Conservation (phyloP, 352 stramenopile genomes). For the Pythium phragmiticola region DNA sequence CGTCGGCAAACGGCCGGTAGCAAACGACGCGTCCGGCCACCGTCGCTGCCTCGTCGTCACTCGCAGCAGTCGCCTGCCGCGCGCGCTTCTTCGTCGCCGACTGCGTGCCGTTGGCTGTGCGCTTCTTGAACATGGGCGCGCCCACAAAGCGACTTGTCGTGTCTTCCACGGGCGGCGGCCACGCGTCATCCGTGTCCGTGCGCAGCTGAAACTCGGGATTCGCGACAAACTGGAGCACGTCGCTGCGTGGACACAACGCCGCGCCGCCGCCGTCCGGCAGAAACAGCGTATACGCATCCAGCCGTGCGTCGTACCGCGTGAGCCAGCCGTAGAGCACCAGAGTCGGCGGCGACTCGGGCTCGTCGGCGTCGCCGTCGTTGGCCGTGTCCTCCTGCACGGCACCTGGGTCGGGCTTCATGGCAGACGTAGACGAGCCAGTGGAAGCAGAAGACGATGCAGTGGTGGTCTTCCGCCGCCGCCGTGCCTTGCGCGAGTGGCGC, state of each 20-base stretch:
- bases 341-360: slow-evolving; percentile 10
- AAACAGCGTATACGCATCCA: slow-evolving; percentile 73
- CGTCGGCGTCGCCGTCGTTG: not conserved
- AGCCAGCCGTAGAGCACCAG: slow-evolving; percentile 55
- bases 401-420: slow-evolving; percentile 21
- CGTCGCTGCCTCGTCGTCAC: not conserved
- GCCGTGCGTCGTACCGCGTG: slow-evolving; percentile 58
- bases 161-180: slow-evolving; percentile 53
- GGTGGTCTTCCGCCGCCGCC: slow-evolving; percentile 7
- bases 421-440: not conserved
- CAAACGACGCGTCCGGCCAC: slow-evolving; percentile 41
- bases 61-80: not conserved
- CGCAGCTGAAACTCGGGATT: slow-evolving; percentile 53
- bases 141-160: slow-evolving; percentile 51
- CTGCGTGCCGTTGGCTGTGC: not conserved
- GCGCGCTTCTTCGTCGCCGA: slow-evolving; percentile 13
- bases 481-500: slow-evolving; percentile 20
- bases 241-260: slow-evolving; percentile 38
- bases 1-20: slow-evolving; percentile 63
- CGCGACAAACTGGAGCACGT: slow-evolving; percentile 66
- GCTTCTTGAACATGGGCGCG: slow-evolving; percentile 30
- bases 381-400: slow-evolving; percentile 1
- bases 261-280: slow-evolving; percentile 34
- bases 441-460: not conserved
- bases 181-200: slow-evolving; percentile 42